These are phyloP conservation scores for Fusarium sp. DNA, from an alignment of 2,329 filamentous ascomycete species.

Conservation along the genomic window DNA sequence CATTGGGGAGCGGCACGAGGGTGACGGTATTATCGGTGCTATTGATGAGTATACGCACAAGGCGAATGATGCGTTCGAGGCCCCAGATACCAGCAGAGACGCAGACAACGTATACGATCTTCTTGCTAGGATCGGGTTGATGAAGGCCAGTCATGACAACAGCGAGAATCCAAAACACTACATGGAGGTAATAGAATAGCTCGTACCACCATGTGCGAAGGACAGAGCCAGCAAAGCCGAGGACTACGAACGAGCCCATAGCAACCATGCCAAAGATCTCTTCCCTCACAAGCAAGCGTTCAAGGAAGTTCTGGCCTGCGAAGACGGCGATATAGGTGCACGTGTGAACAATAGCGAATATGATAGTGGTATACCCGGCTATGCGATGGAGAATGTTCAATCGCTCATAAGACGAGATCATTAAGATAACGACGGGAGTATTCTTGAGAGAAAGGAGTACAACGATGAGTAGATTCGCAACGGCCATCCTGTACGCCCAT, in stretches of 20 bases:
- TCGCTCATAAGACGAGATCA: conserved; percentile 68
- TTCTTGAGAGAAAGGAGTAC: conserved; percentile 70
- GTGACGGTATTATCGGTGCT: conserved; percentile 64
- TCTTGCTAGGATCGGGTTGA: conserved; percentile 60
- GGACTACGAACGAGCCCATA: conserved; percentile 59
- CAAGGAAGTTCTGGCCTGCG: conserved; percentile 42
- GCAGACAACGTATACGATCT: conserved; percentile 58
- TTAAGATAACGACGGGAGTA: conserved; percentile 66
- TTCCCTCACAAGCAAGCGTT: conserved; percentile 52
- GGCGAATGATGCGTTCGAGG: conserved; percentile 63
- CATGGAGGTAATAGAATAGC: conserved; percentile 66
- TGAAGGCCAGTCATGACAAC: conserved; percentile 65
- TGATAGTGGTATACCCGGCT: conserved; percentile 63
- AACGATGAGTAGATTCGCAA: conserved; percentile 63
- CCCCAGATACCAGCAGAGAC: conserved; percentile 63
- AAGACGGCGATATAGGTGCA: conserved; percentile 60
- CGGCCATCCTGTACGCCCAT: conserved; percentile 51
- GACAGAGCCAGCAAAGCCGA: conserved; percentile 58
- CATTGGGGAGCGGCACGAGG: conserved; percentile 65
- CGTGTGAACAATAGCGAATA: conserved; percentile 61
- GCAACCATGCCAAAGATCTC: conserved; percentile 64
- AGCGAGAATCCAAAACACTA: conserved; percentile 62
- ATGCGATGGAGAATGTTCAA: conserved; percentile 69
- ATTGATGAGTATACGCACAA: conserved; percentile 58
- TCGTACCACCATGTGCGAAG: conserved; percentile 66